Conservation (phyloP, 2,329 filamentous ascomycete genomes). For the Curvularia eragrostidis region DNA sequence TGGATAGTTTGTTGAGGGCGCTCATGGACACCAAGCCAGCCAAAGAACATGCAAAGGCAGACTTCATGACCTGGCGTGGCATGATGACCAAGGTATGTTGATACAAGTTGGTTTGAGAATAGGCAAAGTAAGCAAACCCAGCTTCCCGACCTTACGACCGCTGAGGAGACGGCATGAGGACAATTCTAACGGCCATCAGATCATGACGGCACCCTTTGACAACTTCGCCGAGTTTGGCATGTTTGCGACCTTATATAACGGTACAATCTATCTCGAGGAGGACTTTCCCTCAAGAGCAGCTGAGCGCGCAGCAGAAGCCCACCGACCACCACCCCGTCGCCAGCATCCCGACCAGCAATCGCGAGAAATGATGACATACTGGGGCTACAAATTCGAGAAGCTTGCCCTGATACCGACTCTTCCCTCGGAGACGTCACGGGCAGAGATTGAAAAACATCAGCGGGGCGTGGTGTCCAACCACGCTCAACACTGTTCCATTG, state of each 20-base stretch:
- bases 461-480: constrained; percentile 80
- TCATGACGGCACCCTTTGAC: constrained; percentile 85
- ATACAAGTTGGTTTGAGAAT: not conserved
- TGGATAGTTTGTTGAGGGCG: constrained; percentile 81
- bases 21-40: constrained; percentile 74
- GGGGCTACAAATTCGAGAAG: constrained; percentile 98
- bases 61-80: constrained; percentile 91
- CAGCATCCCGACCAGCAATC: constrained; percentile 63
- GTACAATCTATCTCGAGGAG: constrained; percentile 84
- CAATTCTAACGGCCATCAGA: constrained; percentile 58
- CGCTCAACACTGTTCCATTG: constrained; percentile 94
- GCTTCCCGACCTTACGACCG: constrained; percentile 23
- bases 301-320: constrained; percentile 58
- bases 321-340: constrained; percentile 30
- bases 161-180: not conserved
- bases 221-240: constrained; percentile 86
- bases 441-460: constrained; percentile 79
- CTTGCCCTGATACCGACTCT: constrained; percentile 75
- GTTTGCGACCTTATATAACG: constrained; percentile 92
- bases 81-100: constrained; percentile 92
- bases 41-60: constrained; percentile 66
- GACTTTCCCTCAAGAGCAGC: constrained; percentile 76
- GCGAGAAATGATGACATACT: constrained; percentile 87
- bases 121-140: constrained; percentile 25
- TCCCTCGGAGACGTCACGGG: constrained; percentile 80